Percentiles rank a stretch among this genome's conserved stretches.
These are phyloP conservation scores for Biscogniauxia sp. DNA, from an alignment of 2,329 filamentous ascomycete species.

Conservation along the genomic window DNA sequence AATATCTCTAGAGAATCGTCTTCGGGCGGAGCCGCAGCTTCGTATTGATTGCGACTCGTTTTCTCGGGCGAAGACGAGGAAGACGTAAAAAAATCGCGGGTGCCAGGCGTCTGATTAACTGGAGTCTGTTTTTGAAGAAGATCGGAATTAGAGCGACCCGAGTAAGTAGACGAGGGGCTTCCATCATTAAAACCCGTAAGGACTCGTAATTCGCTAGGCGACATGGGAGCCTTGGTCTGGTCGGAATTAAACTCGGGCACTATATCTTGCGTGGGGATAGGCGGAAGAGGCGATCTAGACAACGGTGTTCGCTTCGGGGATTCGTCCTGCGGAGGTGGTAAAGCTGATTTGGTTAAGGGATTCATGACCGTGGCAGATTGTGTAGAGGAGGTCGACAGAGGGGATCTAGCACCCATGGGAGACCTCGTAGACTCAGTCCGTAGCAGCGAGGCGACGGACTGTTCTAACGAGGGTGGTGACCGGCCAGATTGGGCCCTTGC, in stretches of 20 bases:
- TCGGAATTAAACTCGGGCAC: conserved; percentile 23
- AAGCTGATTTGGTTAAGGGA: conserved; percentile 11
- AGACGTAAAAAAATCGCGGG: conserved; percentile 12
- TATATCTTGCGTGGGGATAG: conserved; percentile 14
- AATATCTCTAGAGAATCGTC: conserved; percentile 71
- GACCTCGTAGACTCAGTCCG: conserved; percentile 29
- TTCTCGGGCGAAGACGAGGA: conserved; percentile 27
- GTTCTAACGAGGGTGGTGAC: conserved; percentile 22
- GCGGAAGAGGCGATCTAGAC: conserved; percentile 18
- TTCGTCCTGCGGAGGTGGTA: conserved; percentile 16
- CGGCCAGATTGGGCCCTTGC: conserved; percentile 22
- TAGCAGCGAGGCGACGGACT: conserved; percentile 26
- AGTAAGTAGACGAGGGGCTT: conserved; percentile 27
- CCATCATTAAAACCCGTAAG: conserved; percentile 16
- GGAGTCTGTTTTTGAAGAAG: conserved; percentile 28
- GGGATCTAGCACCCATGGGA: conserved; percentile 11
- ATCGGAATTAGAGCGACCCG: conserved; percentile 28
- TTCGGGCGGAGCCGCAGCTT: conserved; percentile 43
- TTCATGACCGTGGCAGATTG: conserved; percentile 2
- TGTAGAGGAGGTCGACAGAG: conserved; percentile 17
- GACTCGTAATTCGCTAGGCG: conserved; percentile 27
- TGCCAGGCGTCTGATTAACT: conserved; percentile 24
- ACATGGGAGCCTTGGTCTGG: conserved; percentile 13
- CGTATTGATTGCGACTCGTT: conserved; percentile 36
- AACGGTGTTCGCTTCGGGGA: conserved; percentile 14